phyloP scores from a whole-genome alignment of 1,284 basidiomycete species.

The Trametes versicolor region DNA sequence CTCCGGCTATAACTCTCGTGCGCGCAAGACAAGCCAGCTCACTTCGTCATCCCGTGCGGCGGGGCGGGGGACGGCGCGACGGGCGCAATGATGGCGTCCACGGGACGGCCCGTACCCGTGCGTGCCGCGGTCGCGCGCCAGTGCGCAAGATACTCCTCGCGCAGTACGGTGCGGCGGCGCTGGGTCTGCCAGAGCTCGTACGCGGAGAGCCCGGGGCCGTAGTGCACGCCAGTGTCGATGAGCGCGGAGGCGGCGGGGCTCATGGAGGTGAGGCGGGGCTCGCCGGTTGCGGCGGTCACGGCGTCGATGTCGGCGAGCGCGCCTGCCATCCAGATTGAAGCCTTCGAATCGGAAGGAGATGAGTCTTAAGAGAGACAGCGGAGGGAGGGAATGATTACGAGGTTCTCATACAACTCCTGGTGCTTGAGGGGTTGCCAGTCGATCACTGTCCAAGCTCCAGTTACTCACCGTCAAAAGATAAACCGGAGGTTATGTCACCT shows the following conservation, averaged over 20 bases:
- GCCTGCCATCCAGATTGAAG: constrained; percentile 35
- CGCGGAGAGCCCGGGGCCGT: constrained; percentile 43
- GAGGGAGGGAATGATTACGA: too few relatives aligned
- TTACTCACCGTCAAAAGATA: constrained; percentile 36
- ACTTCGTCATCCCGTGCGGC: constrained; percentile 64
- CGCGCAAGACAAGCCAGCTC: constrained; percentile 26
- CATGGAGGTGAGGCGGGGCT: constrained; percentile 48
- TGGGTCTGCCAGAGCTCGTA: constrained; percentile 68
- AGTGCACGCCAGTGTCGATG: constrained; percentile 30
- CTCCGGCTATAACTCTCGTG: neutral
- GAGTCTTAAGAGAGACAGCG: too few relatives aligned
- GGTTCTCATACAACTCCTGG: constrained; percentile 61
- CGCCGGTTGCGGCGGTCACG: constrained; percentile 42
- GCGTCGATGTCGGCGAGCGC: constrained; percentile 53
- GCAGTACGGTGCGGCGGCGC: constrained; percentile 53
- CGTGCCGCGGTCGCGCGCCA: constrained; percentile 59
- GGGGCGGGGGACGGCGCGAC: constrained; percentile 59
- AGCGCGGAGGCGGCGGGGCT: constrained; percentile 42
- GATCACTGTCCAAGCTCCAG: constrained; percentile 39
- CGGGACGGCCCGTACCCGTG: constrained; percentile 68
- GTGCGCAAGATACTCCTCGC: constrained; percentile 61
- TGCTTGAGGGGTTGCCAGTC: constrained; percentile 54
- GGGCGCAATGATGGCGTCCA: constrained; percentile 72
- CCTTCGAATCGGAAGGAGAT: neutral
- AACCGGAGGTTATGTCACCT: neutral